phyloP scores from a whole-genome alignment of 768 basidiomycete species.

The Leccinum subgranulosum region DNA sequence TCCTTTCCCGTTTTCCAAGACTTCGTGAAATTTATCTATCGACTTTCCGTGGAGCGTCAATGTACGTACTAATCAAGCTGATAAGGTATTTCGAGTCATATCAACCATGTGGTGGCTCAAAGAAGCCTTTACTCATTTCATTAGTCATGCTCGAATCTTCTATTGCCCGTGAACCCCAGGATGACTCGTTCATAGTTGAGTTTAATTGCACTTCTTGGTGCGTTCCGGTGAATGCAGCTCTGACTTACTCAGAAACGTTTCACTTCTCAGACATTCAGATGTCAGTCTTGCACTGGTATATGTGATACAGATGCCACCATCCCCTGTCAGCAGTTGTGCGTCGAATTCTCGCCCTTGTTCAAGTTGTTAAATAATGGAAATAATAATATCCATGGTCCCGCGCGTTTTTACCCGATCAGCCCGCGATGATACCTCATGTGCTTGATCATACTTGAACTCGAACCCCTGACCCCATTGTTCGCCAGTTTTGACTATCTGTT shows the following conservation, averaged over 20 bases:
- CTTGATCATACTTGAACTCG: slow-evolving; percentile 1
- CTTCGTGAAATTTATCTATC: background rate
- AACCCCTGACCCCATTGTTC: slow-evolving; percentile 15
- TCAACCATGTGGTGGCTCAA: slow-evolving; percentile 4
- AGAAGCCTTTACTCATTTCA: slow-evolving; percentile 12
- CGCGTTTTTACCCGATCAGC: background rate
- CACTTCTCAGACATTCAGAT: background rate
- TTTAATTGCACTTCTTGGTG: slow-evolving; percentile 5
- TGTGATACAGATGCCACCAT: background rate
- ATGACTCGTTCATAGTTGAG: slow-evolving; percentile 12
- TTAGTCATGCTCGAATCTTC: background rate
- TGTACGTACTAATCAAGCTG: background rate
- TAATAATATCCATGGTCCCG: background rate
- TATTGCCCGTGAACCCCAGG: background rate
- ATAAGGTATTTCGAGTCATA: slow-evolving; percentile 21
- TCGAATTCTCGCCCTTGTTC: background rate
- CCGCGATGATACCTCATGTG: slow-evolving; percentile 13
- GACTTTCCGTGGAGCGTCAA: background rate
- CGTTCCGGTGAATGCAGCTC: slow-evolving; percentile 2
- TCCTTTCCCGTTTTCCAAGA: background rate
- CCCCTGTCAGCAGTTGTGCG: background rate
- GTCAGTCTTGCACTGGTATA: background rate
- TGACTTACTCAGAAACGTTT: slow-evolving; percentile 1
- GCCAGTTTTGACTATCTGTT: slow-evolving; percentile 14
- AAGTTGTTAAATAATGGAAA: background rate